A percentile compares a stretch with the other conserved stretches of the same genome.
These are phyloP conservation scores for Auricularia cornea DNA, from an alignment of 768 basidiomycete species.

Conservation along the genomic window DNA sequence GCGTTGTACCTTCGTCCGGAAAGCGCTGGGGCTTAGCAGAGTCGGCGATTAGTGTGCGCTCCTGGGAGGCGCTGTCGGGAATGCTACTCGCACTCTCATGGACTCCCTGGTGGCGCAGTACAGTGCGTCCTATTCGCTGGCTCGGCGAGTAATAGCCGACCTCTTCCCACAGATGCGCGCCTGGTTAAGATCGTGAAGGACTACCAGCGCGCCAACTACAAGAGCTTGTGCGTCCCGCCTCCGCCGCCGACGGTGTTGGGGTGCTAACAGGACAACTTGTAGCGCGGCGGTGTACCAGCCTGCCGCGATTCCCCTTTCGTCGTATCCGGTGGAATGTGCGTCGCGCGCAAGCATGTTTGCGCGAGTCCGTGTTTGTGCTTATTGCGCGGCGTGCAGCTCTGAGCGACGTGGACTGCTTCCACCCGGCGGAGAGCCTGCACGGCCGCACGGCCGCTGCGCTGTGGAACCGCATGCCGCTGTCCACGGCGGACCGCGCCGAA, in stretches of 20 bases:
- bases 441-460: neutral
- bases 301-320: neutral
- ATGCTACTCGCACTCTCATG: slow-evolving; percentile 3
- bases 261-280: neutral
- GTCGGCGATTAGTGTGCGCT: slow-evolving; percentile 7
- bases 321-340: slow-evolving; percentile 5
- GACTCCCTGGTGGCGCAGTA: slow-evolving; percentile 2
- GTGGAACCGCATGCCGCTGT: slow-evolving; percentile 1
- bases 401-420: slow-evolving; percentile 6
- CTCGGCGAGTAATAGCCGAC: neutral
- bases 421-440: neutral
- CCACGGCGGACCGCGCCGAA: neutral
- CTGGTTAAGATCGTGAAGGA: slow-evolving; percentile 6
- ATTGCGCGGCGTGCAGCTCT: slow-evolving; percentile 1
- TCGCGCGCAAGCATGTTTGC: neutral
- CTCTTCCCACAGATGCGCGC: neutral
- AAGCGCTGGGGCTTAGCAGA: too few relatives aligned
- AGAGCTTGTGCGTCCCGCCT: neutral
- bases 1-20: neutral
- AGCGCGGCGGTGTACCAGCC: slow-evolving; percentile 7
- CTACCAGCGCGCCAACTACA: slow-evolving; percentile 1
- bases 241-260: neutral
- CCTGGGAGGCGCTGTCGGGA: neutral
- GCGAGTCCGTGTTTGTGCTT: neutral
- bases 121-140: neutral